Percentiles rank a stretch among this genome's conserved stretches.
Conservation (phyloP, 768 basidiomycete genomes). For the Jaapia argillacea region DNA sequence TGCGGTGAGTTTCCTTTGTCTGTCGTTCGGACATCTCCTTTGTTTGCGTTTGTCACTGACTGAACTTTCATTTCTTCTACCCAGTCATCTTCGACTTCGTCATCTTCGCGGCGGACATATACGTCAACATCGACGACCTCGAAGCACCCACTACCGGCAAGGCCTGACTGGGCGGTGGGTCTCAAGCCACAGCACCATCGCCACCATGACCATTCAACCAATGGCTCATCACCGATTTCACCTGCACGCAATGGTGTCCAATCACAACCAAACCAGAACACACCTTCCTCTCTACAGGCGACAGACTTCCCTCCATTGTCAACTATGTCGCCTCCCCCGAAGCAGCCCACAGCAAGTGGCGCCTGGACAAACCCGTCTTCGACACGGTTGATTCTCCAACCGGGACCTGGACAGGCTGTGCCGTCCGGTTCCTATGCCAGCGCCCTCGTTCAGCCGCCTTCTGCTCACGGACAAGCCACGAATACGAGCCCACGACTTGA, state of each 20-base stretch:
- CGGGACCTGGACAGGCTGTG: conserved; percentile 21
- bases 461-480: conserved; percentile 9
- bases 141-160: conserved; percentile 68
- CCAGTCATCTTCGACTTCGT: conserved; percentile 70
- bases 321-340: conserved; percentile 32
- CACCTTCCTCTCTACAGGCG: conserved; percentile 20
- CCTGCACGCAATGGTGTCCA: conserved; percentile 45
- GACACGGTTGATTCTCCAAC: conserved; percentile 40
- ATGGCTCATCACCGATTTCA: no score
- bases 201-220: conserved; percentile 36
- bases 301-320: conserved; percentile 38
- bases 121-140: conserved; percentile 62
- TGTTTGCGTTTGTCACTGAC: neutral
- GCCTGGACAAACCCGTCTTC: conserved; percentile 61
- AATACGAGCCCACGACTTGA: conserved; percentile 24
- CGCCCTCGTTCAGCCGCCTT: conserved; percentile 27
- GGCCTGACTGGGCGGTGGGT: conserved; percentile 87
- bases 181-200: conserved; percentile 68
- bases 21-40: neutral
- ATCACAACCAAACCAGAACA: conserved; percentile 19
- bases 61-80: conserved; percentile 23
- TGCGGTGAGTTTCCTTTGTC: conserved; percentile 42
- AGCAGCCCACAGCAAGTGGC: conserved; percentile 43
- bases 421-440: conserved; percentile 17
- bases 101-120: conserved; percentile 68